Conservation (phyloP, 805 yeast species). For the Monosporozyma solicola region DNA sequence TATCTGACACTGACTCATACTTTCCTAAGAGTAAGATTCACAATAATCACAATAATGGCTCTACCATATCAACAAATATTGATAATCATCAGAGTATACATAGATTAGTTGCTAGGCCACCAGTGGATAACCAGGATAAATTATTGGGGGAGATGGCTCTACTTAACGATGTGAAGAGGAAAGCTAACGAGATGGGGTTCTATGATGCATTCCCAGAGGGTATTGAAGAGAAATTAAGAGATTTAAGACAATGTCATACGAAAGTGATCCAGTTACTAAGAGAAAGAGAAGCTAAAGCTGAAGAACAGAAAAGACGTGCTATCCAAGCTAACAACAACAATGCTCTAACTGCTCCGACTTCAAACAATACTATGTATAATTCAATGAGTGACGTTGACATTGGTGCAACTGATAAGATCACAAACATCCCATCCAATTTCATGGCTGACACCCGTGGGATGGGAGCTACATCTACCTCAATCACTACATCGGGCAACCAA, state of each 20-base stretch:
- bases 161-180: constrained; percentile 62
- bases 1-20: neutral
- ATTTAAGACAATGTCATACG: constrained; percentile 50
- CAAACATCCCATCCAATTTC: neutral
- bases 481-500: neutral
- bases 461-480: neutral
- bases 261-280: constrained; percentile 32
- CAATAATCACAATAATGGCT: neutral
- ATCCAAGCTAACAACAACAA: constrained; percentile 3
- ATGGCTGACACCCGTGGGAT: neutral
- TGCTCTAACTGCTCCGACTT: neutral
- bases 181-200: constrained; percentile 43
- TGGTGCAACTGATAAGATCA: neutral
- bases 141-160: constrained; percentile 82
- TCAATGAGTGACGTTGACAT: neutral
- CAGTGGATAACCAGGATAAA: constrained; percentile 10
- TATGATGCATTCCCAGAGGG: constrained; percentile 36
- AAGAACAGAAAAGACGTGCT: constrained; percentile 10
- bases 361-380: neutral
- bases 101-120: constrained; percentile 16
- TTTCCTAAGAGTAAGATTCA: neutral
- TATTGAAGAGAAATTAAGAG: constrained; percentile 32
- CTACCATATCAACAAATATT: neutral
- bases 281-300: constrained; percentile 21
- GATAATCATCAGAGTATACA: neutral